phyloP scores from a whole-genome alignment of 768 basidiomycete genomes.

The Sistotremastrum suecicum region DNA sequence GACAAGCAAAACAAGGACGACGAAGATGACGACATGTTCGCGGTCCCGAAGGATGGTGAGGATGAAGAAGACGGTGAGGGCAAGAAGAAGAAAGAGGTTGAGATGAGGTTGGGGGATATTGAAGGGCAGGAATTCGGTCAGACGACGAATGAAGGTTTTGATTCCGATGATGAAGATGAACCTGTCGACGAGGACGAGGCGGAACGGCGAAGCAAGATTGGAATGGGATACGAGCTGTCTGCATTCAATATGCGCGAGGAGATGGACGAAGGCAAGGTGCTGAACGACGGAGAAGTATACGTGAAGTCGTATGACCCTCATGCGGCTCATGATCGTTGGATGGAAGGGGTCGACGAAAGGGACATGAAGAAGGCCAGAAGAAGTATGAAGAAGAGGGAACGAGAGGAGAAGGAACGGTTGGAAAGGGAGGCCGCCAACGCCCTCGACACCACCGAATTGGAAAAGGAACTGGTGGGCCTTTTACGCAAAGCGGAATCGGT shows the following conservation, averaged over 20 bases:
- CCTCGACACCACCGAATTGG: constrained; percentile 18
- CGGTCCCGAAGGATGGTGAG: constrained; percentile 33
- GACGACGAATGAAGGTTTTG: constrained; percentile 20
- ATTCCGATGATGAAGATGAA: constrained; percentile 28
- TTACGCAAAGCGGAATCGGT: constrained; percentile 88
- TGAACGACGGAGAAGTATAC: constrained; percentile 73
- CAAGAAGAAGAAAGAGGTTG: constrained; percentile 54
- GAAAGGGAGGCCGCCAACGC: constrained; percentile 29
- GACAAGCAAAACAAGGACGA: constrained; percentile 28
- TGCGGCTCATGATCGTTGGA: constrained; percentile 89
- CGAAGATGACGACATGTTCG: constrained; percentile 70
- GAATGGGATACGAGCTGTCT: constrained; percentile 89
- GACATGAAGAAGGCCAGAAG: constrained; percentile 74
- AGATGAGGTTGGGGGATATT: constrained; percentile 81
- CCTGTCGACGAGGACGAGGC: constrained; percentile 64
- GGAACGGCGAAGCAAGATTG: constrained; percentile 58
- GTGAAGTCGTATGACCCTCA: constrained; percentile 80
- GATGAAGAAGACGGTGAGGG: constrained; percentile 19
- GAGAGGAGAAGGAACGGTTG: constrained; percentile 61
- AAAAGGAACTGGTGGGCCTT: constrained; percentile 53
- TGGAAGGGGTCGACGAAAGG: constrained; percentile 71
- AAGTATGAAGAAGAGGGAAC: constrained; percentile 63
- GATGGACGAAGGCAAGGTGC: constrained; percentile 97
- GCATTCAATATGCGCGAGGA: constrained; percentile 99
- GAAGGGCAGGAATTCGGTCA: constrained; percentile 87